Evolutionary conservation across 2,329 filamentous ascomycete genomes (phyloP).

Genomic region (Neonectria coccinea): DNA sequence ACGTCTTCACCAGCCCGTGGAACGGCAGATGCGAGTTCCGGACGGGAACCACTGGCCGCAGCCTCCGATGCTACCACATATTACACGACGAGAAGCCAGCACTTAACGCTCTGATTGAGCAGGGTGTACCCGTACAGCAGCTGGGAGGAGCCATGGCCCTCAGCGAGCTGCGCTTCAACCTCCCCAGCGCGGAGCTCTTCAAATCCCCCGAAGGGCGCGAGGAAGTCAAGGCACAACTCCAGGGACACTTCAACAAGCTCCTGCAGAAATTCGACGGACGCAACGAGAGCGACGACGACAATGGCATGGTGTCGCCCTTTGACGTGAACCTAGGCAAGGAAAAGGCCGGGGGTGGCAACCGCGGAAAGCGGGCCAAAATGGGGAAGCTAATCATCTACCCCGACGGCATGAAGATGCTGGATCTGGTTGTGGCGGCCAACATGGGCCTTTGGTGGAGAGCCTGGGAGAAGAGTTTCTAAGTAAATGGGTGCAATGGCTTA

Average conservation of each 20-base stretch:
- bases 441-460: conserved; percentile 94
- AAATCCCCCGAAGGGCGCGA: conserved; percentile 50
- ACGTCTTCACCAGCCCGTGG: conserved; percentile 88
- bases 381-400: conserved; percentile 92
- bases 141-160: conserved; percentile 54
- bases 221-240: conserved; percentile 50
- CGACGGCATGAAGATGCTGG: conserved; percentile 94
- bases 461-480: conserved; percentile 71
- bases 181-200: conserved; percentile 71
- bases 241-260: conserved; percentile 59
- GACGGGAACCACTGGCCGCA: conserved; percentile 80
- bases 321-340: conserved; percentile 85
- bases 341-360: conserved; percentile 85
- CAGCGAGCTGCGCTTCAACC: conserved; percentile 91
- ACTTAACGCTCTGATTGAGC: conserved; percentile 60
- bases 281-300: conserved; percentile 50
- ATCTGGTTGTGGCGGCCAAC: conserved; percentile 90
- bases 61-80: conserved; percentile 79
- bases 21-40: conserved; percentile 87
- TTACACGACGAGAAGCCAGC: conserved; percentile 59
- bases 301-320: conserved; percentile 58
- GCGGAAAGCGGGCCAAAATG: conserved; percentile 89
- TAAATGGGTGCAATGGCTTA: conserved; percentile 8
- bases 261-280: conserved; percentile 49
- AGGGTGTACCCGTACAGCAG: conserved; percentile 47